phyloP scores from a whole-genome alignment of 176 grass and related monocot genomes.

The Otatea glauca region DNA sequence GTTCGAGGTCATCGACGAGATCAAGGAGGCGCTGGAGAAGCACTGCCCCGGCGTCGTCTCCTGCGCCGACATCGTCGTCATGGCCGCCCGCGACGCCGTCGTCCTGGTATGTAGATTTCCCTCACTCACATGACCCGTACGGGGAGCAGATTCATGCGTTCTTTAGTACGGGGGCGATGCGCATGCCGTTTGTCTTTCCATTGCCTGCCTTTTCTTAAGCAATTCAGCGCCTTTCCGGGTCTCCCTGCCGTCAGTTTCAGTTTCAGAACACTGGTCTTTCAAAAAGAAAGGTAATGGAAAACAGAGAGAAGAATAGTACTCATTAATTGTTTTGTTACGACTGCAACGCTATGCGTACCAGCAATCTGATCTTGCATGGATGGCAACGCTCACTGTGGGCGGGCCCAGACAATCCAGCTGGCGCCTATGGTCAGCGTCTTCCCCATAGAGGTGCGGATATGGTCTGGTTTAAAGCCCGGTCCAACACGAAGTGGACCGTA shows the following conservation, averaged over 20 bases:
- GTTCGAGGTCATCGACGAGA: conserved; percentile 83
- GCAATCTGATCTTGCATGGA: background rate
- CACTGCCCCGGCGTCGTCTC: conserved; percentile 70
- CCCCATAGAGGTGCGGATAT: too few relatives aligned
- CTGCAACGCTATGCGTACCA: background rate
- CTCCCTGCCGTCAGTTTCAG: conserved; percentile 24
- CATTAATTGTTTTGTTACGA: conserved; percentile 1
- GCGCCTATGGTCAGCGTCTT: background rate
- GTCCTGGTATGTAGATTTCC: conserved; percentile 54
- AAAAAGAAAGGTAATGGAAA: background rate
- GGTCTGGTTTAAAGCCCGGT: too few relatives aligned
- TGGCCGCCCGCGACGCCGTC: conserved; percentile 73
- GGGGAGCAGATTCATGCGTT: background rate
- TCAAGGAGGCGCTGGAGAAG: conserved; percentile 72
- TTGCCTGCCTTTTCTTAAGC: conserved; percentile 19
- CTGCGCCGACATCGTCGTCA: conserved; percentile 83
- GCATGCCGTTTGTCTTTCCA: background rate
- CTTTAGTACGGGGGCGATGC: background rate
- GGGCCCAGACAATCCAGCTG: background rate
- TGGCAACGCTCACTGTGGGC: background rate
- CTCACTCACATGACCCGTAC: background rate
- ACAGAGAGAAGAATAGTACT: background rate
- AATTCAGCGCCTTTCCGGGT: background rate
- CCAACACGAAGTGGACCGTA: too few relatives aligned
- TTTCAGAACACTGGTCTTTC: conserved; percentile 22